Percentiles rank a stretch among this genome's conserved stretches.
phyloP scores from a whole-genome alignment of 1,284 basidiomycete species.

The Boletus semigastroideus region DNA sequence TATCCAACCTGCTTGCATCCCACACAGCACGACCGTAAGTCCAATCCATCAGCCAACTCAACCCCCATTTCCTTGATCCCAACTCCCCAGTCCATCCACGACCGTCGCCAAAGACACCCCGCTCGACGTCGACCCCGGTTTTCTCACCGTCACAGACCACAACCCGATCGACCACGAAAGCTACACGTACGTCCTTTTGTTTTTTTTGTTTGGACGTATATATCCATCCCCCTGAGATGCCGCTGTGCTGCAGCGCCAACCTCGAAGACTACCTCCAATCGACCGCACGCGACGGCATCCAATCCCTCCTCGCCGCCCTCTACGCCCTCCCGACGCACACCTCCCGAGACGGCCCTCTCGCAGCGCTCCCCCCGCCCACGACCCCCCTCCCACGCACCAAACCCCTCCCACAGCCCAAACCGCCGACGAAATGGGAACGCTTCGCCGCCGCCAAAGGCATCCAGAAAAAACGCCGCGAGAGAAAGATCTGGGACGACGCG shows the following conservation, averaged over 20 bases:
- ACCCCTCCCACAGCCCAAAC: slow-evolving; percentile 89
- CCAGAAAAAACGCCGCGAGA: slow-evolving; percentile 76
- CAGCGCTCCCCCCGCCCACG: slow-evolving; percentile 75
- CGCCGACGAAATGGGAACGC: slow-evolving; percentile 94
- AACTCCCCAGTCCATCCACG: slow-evolving; percentile 56
- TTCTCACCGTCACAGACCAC: slow-evolving; percentile 84
- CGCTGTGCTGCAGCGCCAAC: slow-evolving; percentile 46
- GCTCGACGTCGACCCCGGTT: slow-evolving; percentile 80
- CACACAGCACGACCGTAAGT: slow-evolving; percentile 67
- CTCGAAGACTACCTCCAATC: slow-evolving; percentile 79
- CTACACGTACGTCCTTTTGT: slow-evolving; percentile 64
- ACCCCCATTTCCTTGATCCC: neutral
- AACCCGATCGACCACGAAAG: slow-evolving; percentile 81
- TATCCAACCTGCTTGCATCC: slow-evolving; percentile 70
- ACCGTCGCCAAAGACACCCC: slow-evolving; percentile 79
- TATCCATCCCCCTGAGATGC: too few relatives aligned
- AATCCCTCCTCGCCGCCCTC: slow-evolving; percentile 77
- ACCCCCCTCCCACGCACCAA: slow-evolving; percentile 88
- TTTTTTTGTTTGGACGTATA: too few relatives aligned
- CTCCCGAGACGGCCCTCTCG: slow-evolving; percentile 83
- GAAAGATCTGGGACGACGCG: slow-evolving; percentile 93
- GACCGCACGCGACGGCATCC: slow-evolving; percentile 85
- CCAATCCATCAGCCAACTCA: neutral
- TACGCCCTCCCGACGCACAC: slow-evolving; percentile 81
- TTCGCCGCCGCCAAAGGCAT: slow-evolving; percentile 97